Evolutionary conservation across 495 filamentous ascomycete species (phyloP).

Genomic region (Glarea lozoyensis): DNA sequence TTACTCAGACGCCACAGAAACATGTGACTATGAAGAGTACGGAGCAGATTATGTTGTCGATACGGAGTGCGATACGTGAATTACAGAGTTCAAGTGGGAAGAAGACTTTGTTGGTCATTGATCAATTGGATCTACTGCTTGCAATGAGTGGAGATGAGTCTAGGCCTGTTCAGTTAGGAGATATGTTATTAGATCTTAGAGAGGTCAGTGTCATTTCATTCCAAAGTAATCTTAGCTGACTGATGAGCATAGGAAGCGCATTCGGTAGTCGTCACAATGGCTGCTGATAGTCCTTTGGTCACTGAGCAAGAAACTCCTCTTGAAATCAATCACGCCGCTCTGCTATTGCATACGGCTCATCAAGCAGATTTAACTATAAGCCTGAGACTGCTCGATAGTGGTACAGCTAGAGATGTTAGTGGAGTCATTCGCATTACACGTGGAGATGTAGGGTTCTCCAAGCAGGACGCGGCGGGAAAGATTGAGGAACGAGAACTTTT

Average conservation of each 20-base stretch:
- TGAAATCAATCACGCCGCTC: constrained; percentile 59
- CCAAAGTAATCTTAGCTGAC: neutral
- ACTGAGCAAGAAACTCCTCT: constrained; percentile 47
- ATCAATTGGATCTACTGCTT: constrained; percentile 47
- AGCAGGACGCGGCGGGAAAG: constrained; percentile 14
- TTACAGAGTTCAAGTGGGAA: constrained; percentile 11
- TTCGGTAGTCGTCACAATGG: constrained; percentile 54
- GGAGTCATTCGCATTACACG: constrained; percentile 73
- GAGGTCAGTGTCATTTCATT: constrained; percentile 35
- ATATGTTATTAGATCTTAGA: constrained; percentile 39
- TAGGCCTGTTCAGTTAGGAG: constrained; percentile 23
- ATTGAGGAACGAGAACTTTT: constrained; percentile 62
- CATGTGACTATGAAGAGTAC: constrained; percentile 18
- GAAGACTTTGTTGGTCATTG: constrained; percentile 37
- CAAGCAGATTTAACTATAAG: constrained; percentile 60
- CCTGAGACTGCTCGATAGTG: constrained; percentile 69
- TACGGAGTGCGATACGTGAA: constrained; percentile 26
- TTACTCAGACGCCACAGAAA: constrained; percentile 23
- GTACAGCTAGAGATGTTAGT: constrained; percentile 81
- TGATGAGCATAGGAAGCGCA: constrained; percentile 13
- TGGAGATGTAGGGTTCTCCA: constrained; percentile 26
- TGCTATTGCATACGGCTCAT: constrained; percentile 65
- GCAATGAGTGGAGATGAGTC: constrained; percentile 30
- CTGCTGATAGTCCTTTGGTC: constrained; percentile 63
- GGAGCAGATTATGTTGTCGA: no score